These are phyloP conservation scores for Dactylellina cionopaga DNA, from an alignment of 2,329 filamentous ascomycete species.

Conservation along the genomic window DNA sequence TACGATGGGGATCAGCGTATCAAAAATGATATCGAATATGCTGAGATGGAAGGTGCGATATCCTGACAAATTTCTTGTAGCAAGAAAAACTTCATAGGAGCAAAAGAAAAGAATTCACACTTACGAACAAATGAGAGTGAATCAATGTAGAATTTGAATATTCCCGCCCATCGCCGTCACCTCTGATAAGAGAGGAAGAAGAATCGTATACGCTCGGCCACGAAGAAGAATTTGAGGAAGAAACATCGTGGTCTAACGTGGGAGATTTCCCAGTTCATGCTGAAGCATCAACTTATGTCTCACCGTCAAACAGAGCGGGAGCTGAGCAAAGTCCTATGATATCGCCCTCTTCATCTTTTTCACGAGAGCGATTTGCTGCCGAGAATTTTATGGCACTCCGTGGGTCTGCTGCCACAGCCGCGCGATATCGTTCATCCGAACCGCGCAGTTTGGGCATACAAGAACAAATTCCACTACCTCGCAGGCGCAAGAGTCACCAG, in stretches of 20 bases:
- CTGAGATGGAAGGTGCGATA: slow-evolving; percentile 40
- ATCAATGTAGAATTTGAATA: slow-evolving; percentile 30
- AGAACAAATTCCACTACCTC: background rate
- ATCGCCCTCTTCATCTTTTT: background rate
- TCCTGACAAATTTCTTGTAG: background rate
- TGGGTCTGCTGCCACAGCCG: background rate
- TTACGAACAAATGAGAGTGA: too few relatives aligned
- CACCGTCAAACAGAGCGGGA: slow-evolving; percentile 21
- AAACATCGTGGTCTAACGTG: slow-evolving; percentile 42
- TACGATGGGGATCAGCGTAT: background rate
- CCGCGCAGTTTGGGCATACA: background rate
- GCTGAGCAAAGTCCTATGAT: slow-evolving; percentile 15
- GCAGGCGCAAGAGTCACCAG: background rate
- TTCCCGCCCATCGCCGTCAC: background rate
- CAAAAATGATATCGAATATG: slow-evolving; percentile 17
- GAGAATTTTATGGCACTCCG: background rate
- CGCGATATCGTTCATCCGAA: background rate
- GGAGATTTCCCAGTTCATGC: slow-evolving; percentile 27
- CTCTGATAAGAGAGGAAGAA: slow-evolving; percentile 1
- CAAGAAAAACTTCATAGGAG: background rate
- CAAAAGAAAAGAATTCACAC: background rate
- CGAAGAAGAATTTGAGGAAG: background rate
- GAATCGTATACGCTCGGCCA: background rate
- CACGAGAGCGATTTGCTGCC: background rate
- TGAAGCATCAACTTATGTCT: slow-evolving; percentile 30